Conservation (phyloP, 2,329 filamentous ascomycete species). For the Onygena corvina region DNA sequence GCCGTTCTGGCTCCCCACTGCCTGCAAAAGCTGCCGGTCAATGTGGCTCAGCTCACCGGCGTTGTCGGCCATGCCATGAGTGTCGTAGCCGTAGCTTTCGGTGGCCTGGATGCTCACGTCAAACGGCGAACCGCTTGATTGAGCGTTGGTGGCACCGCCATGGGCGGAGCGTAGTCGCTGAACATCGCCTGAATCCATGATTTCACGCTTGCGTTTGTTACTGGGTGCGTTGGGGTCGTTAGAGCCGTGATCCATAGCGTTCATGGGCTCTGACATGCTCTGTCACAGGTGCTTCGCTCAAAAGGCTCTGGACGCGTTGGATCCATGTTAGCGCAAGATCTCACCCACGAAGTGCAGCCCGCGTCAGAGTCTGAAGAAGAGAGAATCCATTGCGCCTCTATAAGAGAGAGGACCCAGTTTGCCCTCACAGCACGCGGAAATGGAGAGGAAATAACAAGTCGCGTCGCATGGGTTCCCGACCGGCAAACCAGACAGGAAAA, state of each 20-base stretch:
- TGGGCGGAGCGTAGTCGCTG: constrained; percentile 24
- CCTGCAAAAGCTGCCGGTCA: constrained; percentile 38
- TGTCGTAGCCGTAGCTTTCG: constrained; percentile 24
- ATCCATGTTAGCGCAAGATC: background rate
- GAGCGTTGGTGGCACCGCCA: constrained; percentile 23
- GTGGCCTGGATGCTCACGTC: constrained; percentile 17
- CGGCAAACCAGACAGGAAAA: background rate
- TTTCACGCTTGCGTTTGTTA: constrained; percentile 34
- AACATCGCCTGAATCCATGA: constrained; percentile 29
- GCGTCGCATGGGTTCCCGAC: background rate
- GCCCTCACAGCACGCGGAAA: background rate
- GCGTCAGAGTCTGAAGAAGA: background rate
- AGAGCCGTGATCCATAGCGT: constrained; percentile 25
- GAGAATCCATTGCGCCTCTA: too few species aligned
- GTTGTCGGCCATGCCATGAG: constrained; percentile 27
- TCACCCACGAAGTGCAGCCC: background rate
- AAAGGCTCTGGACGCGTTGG: background rate
- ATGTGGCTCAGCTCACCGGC: constrained; percentile 31
- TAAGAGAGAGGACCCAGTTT: too few species aligned
- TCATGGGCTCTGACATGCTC: constrained; percentile 31
- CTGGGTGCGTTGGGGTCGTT: constrained; percentile 11
- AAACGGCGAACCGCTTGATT: background rate
- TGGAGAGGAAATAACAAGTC: background rate
- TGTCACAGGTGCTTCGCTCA: background rate
- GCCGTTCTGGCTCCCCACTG: constrained; percentile 43